A percentile compares a stretch with the other conserved stretches of the same genome.
These are phyloP conservation scores for Phytophthora pistaciae DNA, from an alignment of 352 stramenopile genomes.

Conservation along the genomic window DNA sequence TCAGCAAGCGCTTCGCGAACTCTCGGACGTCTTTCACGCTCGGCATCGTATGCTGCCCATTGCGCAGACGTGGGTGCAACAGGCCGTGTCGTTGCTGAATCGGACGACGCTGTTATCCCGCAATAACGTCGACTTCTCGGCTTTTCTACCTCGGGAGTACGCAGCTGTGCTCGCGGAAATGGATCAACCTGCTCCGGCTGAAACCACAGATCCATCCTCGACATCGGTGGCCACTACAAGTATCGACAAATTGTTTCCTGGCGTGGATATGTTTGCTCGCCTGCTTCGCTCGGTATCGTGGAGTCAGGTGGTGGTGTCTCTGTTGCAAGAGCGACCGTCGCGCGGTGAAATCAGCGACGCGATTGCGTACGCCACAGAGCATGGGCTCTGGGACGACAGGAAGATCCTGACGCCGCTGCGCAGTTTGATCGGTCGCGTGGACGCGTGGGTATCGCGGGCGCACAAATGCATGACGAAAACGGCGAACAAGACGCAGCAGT, in stretches of 20 bases:
- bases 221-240: constrained; percentile 10
- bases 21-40: constrained; percentile 73
- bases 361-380: constrained; percentile 67
- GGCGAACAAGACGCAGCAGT: constrained; percentile 62
- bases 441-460: constrained; percentile 82
- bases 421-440: constrained; percentile 77
- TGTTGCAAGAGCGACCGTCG: constrained; percentile 83
- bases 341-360: constrained; percentile 63
- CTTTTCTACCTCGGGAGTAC: constrained; percentile 63
- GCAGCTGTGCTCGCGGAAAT: constrained; percentile 48
- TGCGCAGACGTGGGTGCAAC: constrained; percentile 65
- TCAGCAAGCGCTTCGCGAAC: constrained; percentile 62
- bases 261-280: constrained; percentile 70
- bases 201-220: constrained; percentile 7
- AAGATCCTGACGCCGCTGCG: constrained; percentile 72
- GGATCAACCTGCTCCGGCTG: constrained; percentile 11
- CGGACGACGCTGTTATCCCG: constrained; percentile 47
- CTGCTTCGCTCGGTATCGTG: constrained; percentile 77
- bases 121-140: constrained; percentile 30
- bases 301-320: constrained; percentile 75
- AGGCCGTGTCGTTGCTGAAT: constrained; percentile 66
- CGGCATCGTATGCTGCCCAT: constrained; percentile 67
- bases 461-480: constrained; percentile 84
- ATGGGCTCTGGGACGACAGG: constrained; percentile 80
- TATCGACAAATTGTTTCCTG: constrained; percentile 78